Percentiles rank a stretch among this genome's conserved stretches.
Conservation (phyloP, 331 rosid species). For the Pyracantha coccinea region DNA sequence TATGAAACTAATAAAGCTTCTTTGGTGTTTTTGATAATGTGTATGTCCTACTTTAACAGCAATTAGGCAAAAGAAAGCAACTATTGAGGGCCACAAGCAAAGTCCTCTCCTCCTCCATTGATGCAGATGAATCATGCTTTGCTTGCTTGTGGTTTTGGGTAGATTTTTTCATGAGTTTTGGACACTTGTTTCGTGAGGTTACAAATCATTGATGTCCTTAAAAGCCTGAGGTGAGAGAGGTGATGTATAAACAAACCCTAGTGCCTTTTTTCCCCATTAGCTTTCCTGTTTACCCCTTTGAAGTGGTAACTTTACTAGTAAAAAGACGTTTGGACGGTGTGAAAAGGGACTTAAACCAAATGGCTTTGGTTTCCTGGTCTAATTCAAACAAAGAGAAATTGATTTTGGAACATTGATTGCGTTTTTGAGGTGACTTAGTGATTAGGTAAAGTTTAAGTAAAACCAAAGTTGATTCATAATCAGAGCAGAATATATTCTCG, state of each 20-base stretch:
- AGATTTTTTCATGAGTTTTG: constrained; percentile 19
- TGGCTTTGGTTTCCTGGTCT: constrained; percentile 19
- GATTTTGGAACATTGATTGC: constrained; percentile 3
- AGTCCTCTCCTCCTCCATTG: constrained; percentile 4
- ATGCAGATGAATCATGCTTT: constrained; percentile 29
- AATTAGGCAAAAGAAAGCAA: constrained; percentile 42
- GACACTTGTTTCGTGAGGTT: constrained; percentile 13
- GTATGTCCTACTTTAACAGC: constrained; percentile 28
- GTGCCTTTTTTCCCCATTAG: constrained; percentile 19
- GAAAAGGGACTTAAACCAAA: constrained; percentile 13
- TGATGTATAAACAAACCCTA: constrained; percentile 11
- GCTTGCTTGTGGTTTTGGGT: not conserved
- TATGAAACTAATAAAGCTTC: constrained; percentile 12
- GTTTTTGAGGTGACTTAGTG: not conserved
- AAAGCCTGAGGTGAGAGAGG: constrained; percentile 40
- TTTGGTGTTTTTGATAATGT: constrained; percentile 13
- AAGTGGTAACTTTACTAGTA: constrained; percentile 35
- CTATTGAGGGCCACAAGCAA: constrained; percentile 10
- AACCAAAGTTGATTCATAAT: not conserved
- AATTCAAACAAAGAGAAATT: constrained; percentile 22
- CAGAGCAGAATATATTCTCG: too few species aligned
- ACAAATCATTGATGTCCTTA: constrained; percentile 37
- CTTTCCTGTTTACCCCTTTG: constrained; percentile 24
- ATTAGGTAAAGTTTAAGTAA: constrained; percentile 1
- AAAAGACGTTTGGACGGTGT: constrained; percentile 33